Evolutionary conservation across 192 early-diverging fungal genomes (phyloP), one percentile per base, ranked within the genome.

Genomic region (Coemansia sp.): DNA sequence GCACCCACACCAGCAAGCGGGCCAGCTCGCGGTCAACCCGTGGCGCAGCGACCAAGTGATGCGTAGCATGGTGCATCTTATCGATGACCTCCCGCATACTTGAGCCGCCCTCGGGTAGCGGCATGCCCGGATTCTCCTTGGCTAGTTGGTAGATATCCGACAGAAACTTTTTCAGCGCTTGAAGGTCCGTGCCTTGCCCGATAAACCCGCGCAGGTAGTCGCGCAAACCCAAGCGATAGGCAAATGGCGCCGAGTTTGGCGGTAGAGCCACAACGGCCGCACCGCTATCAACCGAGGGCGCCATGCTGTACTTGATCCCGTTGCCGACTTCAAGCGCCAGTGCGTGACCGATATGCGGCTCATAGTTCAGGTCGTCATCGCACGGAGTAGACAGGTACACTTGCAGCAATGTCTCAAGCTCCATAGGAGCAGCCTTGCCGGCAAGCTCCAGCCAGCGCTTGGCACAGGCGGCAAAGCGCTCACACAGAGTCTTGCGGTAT

Each of bases 1-100:
- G 95, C 60, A 93, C 91, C 87, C 91, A 93, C 31, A 94, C 94
- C 33, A 97, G 70, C 56, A 93, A 85, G 38, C 88, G 85, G 34
- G 95, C 73, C 13, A 97, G 73, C 48, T 96, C 79, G 35, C 70
- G 69, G 62, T 76, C 79, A 2, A 69, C 21, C 1, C 43, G 28
- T 25, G 48, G 38, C 34, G 65, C 63, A 6, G 69, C 66, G 12
- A 72, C 56, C 4, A 75, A 56, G 13, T 42, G 59, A 31, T 76
- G 75, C 11, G 76, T 68, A 3, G 73, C 76, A 18, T 73, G 66
- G 34, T 62, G 62, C 68, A 83, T 56, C n/a, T 53, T 25, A 14
- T 66, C 59, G 28, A 58, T 31, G 4, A 73, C 62, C 12, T 50
- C 65, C 11, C 69, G 66, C 20, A 64, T 36, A 21, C 60, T 33